Evolutionary conservation across 257 asterid species (phyloP), one percentile per base, ranked within the genome.

Genomic region (Solanum corneliomulleri): DNA sequence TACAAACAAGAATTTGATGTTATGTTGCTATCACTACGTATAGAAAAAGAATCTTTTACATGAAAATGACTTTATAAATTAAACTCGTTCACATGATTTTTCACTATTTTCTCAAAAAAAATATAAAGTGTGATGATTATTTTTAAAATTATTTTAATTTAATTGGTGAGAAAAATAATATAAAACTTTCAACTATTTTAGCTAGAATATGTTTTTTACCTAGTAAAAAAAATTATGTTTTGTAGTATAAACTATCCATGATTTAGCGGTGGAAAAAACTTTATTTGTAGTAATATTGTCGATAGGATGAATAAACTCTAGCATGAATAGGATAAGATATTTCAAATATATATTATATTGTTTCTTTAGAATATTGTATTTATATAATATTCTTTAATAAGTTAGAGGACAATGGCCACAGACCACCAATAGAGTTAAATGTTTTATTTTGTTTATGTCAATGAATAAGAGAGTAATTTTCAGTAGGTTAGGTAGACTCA

Each of bases 401-500:
- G 77, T 64, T 87, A 89, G 86, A 87, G 68, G 86, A 88, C 52
- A 39, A 86, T 90, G 90, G 87, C 87, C 93, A 92, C 94, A 89
- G 86, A 44, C 82, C 84, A 64, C 60, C 76, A 35, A 42, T 84
- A 76, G 4, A 60, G 42, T 15, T 80, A 47, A 47, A 29, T 27
- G 42, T 80, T 80, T 47, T 11, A n/a, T 64, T 78, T 27, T 47
- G 86, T 85, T 69, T 75, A 25, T 83, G 85, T 87, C 89, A 92
- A 92, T 87, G 85, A 71, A 81, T 49, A 84, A 82, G 90, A 88
- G 88, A 71, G 68, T 70, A 11, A 62, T 62, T 78, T 88, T 92
- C 89, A 81, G 93, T 91, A 90, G 90, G 64, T 87, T 69, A 82
- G 85, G 90, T 88, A 85, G 56, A 92, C 95, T 83, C 80, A 87